Percentiles rank a stretch among this genome's conserved stretches.
phyloP scores from a whole-genome alignment of 768 basidiomycete genomes.

The Suillus hirtellus region DNA sequence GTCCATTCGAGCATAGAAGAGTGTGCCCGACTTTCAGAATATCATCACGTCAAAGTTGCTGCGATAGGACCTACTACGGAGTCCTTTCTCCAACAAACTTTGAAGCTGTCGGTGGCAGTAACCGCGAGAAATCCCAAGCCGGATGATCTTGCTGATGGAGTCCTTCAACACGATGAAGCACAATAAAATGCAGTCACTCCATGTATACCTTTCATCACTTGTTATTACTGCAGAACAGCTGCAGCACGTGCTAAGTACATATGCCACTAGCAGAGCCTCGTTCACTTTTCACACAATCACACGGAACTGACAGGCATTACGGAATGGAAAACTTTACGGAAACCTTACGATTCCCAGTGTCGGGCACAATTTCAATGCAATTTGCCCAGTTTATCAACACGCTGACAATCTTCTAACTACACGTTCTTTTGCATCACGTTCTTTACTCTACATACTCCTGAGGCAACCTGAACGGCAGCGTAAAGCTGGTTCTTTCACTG shows the following conservation, averaged over 20 bases:
- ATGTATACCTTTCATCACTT: not conserved
- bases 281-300: conserved; percentile 13
- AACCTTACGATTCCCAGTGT: conserved; percentile 3
- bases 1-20: not conserved
- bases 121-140: conserved; percentile 58
- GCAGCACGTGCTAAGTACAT: conserved; percentile 3
- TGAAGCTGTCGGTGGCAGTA: conserved; percentile 53
- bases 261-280: not conserved
- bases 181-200: conserved; percentile 1
- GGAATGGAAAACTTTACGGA: conserved; percentile 3
- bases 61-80: conserved; percentile 72
- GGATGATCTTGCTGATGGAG: conserved; percentile 42
- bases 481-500: not conserved
- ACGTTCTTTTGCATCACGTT: conserved; percentile 21
- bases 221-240: not conserved
- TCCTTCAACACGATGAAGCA: conserved; percentile 25
- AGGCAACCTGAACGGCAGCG: conserved; percentile 6
- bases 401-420: conserved; percentile 7
- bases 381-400: not conserved
- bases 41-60: conserved; percentile 41
- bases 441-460: conserved; percentile 15
- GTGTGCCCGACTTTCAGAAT: not conserved
- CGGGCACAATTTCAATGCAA: conserved; percentile 9
- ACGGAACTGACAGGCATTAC: not conserved
- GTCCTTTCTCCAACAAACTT: conserved; percentile 45